Percentiles rank a stretch among this genome's conserved stretches.
phyloP scores from a whole-genome alignment of 805 yeast species.

The Zygotorulaspora chibaensis region DNA sequence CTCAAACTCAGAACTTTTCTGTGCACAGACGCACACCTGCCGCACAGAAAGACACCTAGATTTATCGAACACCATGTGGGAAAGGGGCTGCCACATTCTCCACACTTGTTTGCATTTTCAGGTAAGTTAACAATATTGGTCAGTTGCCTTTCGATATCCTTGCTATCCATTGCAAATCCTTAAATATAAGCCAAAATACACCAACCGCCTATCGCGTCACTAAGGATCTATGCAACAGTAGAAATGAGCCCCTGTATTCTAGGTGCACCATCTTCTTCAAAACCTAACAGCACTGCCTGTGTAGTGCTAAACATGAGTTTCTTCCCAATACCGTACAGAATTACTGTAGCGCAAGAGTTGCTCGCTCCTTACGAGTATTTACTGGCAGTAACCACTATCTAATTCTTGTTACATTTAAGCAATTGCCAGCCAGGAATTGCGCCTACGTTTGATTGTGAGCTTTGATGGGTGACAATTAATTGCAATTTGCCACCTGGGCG shows the following conservation, averaged over 20 bases:
- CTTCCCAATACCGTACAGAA: background rate
- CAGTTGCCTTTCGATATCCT: conserved; percentile 43
- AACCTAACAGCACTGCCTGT: too few species aligned
- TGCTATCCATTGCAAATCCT: conserved; percentile 3
- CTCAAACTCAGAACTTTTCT: conserved; percentile 50
- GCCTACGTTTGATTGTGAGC: too few species aligned
- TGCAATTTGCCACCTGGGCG: too few species aligned
- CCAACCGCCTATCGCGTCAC: background rate
- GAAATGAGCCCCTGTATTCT: too few species aligned
- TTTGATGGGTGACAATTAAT: too few species aligned
- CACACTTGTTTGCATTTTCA: conserved; percentile 66
- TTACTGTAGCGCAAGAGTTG: background rate
- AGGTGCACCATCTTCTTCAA: too few species aligned
- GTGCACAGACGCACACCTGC: conserved; percentile 79
- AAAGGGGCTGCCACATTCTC: conserved; percentile 65
- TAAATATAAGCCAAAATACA: background rate
- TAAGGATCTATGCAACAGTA: background rate
- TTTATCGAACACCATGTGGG: conserved; percentile 46
- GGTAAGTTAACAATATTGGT: conserved; percentile 55
- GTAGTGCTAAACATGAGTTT: too few species aligned
- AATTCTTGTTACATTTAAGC: too few species aligned
- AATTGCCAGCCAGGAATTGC: too few species aligned
- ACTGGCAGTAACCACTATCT: background rate
- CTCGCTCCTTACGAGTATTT: conserved; percentile 1
- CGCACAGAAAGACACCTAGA: conserved; percentile 73